These are phyloP conservation scores for Ananas comosus DNA, from an alignment of 176 grass and related monocot genomes.

Conservation along the genomic window DNA sequence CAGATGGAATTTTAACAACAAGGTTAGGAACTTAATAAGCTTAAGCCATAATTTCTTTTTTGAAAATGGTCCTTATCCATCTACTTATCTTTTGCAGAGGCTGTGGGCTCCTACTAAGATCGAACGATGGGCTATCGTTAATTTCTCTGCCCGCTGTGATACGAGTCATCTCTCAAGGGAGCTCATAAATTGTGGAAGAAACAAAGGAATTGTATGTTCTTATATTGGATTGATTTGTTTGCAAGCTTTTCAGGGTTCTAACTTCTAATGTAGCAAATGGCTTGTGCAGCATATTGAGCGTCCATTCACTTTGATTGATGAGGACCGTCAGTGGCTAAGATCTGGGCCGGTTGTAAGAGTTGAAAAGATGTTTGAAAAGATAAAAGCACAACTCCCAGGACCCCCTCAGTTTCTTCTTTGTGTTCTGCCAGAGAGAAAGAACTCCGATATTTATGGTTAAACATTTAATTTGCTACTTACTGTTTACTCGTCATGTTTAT, in stretches of 20 bases:
- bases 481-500: background rate
- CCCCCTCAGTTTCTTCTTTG: slow-evolving; percentile 79
- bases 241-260: background rate
- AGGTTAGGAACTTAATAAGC: slow-evolving; percentile 37
- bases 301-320: slow-evolving; percentile 57
- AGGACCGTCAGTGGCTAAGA: slow-evolving; percentile 59
- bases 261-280: background rate
- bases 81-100: slow-evolving; percentile 30
- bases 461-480: background rate
- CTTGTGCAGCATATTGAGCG: slow-evolving; percentile 52
- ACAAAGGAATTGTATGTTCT: slow-evolving; percentile 86
- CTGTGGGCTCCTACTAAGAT: slow-evolving; percentile 54
- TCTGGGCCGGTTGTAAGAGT: slow-evolving; percentile 64
- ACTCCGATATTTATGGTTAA: slow-evolving; percentile 81
- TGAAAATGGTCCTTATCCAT: slow-evolving; percentile 17
- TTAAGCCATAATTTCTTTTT: background rate
- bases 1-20: slow-evolving; percentile 87
- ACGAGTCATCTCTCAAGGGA: slow-evolving; percentile 77
- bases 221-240: background rate
- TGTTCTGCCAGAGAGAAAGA: slow-evolving; percentile 82
- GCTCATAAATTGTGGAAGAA: slow-evolving; percentile 67
- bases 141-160: slow-evolving; percentile 89
- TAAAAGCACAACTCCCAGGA: slow-evolving; percentile 42
- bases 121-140: slow-evolving; percentile 73
- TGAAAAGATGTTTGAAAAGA: slow-evolving; percentile 79